Base-by-base conservation (phyloP, 495 filamentous ascomycete genomes). In the Podospora anserina region DNA sequence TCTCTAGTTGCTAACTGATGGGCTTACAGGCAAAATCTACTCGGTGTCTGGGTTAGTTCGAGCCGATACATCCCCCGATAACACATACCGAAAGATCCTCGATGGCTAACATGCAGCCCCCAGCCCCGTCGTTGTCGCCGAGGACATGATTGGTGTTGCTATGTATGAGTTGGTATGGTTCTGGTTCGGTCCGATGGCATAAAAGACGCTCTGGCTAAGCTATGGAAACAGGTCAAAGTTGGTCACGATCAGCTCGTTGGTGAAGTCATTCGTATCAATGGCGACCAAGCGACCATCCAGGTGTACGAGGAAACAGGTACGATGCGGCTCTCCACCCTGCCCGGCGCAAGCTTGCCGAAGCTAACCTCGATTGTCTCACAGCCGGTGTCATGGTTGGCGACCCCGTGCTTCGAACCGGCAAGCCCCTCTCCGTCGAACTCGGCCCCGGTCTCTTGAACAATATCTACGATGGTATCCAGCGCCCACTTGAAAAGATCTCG, bases 391-490 rank as follows among this genome's bases (percentile, higher is more conserved):
- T 90, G 61, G 94, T 99, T 74, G 95, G 96, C 73, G 95, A 99
- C 76, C 95, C 95, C 59, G 96, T 99, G 65, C 66, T 83, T 39
- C 87, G 93, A 70, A 96, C 95, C 18, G 92, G 93, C 75, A 97
- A 97, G 85, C 96, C 95, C 67, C 85, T 99, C 4, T 96, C 94
- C 61, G 95, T 99, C 77, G 96, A 99, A 81, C 89, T 98, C 65
- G 95, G 95, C 30, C 95, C 95, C 70, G 95, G 96, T 74, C 81
- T 99, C 81, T 92, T 99, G 88, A 94, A 98, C 83, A 99, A 96
- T 64, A 99, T 99, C 78, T 99, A 99, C 83, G 96, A 99, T 77
- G 95, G 95, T 77, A 98, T 99, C 73, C 95, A 99, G 79, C 91
- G 95, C 69, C 95, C 95, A 66, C 88, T 99, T 71, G 89, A 88